Evolutionary conservation across 768 basidiomycete species (phyloP).

Genomic region (Tulasnella sp.): DNA sequence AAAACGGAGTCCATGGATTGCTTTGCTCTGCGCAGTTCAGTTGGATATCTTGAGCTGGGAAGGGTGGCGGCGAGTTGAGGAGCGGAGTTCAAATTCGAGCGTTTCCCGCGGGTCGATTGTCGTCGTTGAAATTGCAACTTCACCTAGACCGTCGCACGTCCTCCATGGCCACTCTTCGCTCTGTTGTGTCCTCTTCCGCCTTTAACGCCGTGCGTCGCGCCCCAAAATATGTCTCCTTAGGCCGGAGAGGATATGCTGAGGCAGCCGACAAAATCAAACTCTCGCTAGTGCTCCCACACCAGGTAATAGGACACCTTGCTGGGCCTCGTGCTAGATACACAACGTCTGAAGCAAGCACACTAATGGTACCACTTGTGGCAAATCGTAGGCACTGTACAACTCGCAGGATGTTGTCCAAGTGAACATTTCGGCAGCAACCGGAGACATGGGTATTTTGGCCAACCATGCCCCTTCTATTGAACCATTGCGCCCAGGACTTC

Average conservation of each 20-base stretch:
- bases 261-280: constrained; percentile 82
- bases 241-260: constrained; percentile 84
- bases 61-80: no score
- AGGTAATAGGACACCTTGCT: no score
- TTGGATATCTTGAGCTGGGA: no score
- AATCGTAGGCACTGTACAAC: constrained; percentile 67
- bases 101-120: no score
- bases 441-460: constrained; percentile 98
- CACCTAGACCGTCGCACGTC: no score
- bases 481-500: constrained; percentile 81
- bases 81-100: no score
- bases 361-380: constrained; percentile 1
- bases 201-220: constrained; percentile 13
- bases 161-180: constrained; percentile 34
- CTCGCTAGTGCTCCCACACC: constrained; percentile 87
- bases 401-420: constrained; percentile 91
- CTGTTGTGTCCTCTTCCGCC: constrained; percentile 16
- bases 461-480: constrained; percentile 99
- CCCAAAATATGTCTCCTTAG: constrained; percentile 27
- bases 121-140: no score
- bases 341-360: no score
- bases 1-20: constrained; percentile 7
- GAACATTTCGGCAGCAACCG: constrained; percentile 83
- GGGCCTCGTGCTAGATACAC: background rate
- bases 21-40: no score